Base-by-base conservation (phyloP, 257 asterid genomes). In the Ophiorrhiza pumila region DNA sequence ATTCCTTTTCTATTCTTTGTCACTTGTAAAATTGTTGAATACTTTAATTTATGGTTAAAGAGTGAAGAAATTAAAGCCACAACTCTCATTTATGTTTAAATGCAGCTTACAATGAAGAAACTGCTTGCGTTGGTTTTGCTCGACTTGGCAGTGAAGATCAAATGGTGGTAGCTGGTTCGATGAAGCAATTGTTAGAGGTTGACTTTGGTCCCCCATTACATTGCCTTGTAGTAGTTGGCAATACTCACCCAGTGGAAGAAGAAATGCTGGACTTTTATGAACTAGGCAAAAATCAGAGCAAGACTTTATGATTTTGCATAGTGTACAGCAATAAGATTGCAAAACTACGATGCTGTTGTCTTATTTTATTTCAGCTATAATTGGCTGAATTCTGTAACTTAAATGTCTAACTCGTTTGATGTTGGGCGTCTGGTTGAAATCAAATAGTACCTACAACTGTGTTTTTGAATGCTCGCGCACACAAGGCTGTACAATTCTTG, bases 91-190 rank as follows among this genome's bases (percentile, higher is more conserved):
- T 78, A 25, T 37, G 27, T 31, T 41, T 45, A 52, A 73, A 76
- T 73, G 83, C 91, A 94, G 99, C 82, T 29, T 95, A 87, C 49
- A 75, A 68, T 29, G 96, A 87, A 82, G 87, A 92, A 68, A 80
- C 96, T 12, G 71, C 75, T 43, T 92, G 98, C 63, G 98, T 92
- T 69, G 98, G 99, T 32, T 82, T 95, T 76, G 98, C 96, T 0
- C 89, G 97, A 69, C 79, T 92, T 25, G 99, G 99, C 63, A 87
- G 96, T 67, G 99, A 90, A 78, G 96, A 95, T 83, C 94, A 92
- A 71, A 64, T 60, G 79, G 86, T 95, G 72, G 87, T 84, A 65
- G 87, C 96, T 12, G 96, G 96, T 31, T 68, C 93, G 2, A 88
- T 94, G 96, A 87, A 85, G 79, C 93, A 87, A 74, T 85, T 95